Conservation (phyloP, 345 rosid genomes). For the Erysimum cheiranthoides region DNA sequence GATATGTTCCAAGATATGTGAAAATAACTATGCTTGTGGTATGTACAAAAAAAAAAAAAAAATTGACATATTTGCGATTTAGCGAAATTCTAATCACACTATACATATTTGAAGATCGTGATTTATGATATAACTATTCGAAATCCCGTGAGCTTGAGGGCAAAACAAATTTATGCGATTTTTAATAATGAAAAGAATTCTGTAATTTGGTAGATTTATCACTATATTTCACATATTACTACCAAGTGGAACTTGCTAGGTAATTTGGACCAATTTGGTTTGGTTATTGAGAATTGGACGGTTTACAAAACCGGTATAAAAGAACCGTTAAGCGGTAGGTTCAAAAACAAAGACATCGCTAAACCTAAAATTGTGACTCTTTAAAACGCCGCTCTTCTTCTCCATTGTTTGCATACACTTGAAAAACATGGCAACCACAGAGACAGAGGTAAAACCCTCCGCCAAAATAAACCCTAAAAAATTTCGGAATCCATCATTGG, state of each 20-base stretch:
- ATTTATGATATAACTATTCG: too few relatives aligned
- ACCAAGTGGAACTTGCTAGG: neutral
- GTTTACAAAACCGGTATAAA: constrained; percentile 18
- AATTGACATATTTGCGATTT: neutral
- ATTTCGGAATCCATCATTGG: constrained; percentile 11
- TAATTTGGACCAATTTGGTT: neutral
- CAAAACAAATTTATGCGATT: too few relatives aligned
- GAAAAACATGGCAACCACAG: constrained; percentile 17
- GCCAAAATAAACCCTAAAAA: constrained; percentile 35
- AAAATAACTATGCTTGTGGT: too few relatives aligned
- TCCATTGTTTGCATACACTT: neutral
- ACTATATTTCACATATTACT: neutral
- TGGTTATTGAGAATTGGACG: neutral
- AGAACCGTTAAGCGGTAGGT: constrained; percentile 9
- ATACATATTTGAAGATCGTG: too few relatives aligned
- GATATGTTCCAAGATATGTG: neutral
- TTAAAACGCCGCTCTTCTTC: constrained; percentile 44
- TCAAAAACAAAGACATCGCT: neutral
- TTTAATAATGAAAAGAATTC: too few relatives aligned
- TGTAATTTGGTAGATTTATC: neutral
- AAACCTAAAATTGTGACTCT: constrained; percentile 32
- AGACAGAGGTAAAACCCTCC: constrained; percentile 38
- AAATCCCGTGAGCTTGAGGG: too few relatives aligned
- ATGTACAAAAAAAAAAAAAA: too few relatives aligned
- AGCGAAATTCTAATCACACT: neutral